These are phyloP conservation scores for Synchytrium microbalum DNA, from an alignment of 371 early-diverging fungal genomes.

Conservation along the genomic window DNA sequence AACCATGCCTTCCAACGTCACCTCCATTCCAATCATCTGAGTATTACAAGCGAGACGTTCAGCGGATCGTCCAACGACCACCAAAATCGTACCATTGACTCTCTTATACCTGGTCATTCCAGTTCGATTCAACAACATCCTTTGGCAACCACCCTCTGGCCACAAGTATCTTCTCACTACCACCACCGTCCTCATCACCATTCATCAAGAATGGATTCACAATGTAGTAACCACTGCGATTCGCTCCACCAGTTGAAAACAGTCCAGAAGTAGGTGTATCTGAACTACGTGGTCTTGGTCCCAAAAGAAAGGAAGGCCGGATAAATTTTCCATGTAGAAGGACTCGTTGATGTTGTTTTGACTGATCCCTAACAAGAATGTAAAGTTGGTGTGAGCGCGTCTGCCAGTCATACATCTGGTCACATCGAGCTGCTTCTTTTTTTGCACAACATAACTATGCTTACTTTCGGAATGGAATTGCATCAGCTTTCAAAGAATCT, in stretches of 20 bases:
- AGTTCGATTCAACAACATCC: slow-evolving; percentile 37
- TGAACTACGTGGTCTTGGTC: slow-evolving; percentile 41
- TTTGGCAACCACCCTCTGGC: slow-evolving; percentile 84
- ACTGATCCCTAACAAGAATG: no score
- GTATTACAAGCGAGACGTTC: no score
- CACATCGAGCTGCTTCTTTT: not conserved
- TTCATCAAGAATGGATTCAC: slow-evolving; percentile 79
- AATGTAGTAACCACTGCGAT: slow-evolving; percentile 59
- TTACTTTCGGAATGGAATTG: slow-evolving; percentile 46
- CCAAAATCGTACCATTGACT: no score
- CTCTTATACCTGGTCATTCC: slow-evolving; percentile 6
- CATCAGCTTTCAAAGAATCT: slow-evolving; percentile 50
- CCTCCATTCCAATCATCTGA: not conserved
- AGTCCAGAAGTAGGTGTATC: slow-evolving; percentile 4
- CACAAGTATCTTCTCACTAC: slow-evolving; percentile 45
- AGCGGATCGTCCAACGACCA: no score
- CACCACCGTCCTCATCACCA: slow-evolving; percentile 26
- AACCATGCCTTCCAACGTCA: slow-evolving; percentile 4
- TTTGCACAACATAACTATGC: not conserved
- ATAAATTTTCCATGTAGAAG: slow-evolving; percentile 56
- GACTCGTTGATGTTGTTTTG: slow-evolving; percentile 39
- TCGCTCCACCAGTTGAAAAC: slow-evolving; percentile 4
- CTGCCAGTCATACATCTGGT: slow-evolving; percentile 70
- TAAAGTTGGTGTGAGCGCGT: no score
- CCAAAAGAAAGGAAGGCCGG: slow-evolving; percentile 68